Conservation (phyloP, 2,329 filamentous ascomycete species). For the Curvularia eragrostidis region DNA sequence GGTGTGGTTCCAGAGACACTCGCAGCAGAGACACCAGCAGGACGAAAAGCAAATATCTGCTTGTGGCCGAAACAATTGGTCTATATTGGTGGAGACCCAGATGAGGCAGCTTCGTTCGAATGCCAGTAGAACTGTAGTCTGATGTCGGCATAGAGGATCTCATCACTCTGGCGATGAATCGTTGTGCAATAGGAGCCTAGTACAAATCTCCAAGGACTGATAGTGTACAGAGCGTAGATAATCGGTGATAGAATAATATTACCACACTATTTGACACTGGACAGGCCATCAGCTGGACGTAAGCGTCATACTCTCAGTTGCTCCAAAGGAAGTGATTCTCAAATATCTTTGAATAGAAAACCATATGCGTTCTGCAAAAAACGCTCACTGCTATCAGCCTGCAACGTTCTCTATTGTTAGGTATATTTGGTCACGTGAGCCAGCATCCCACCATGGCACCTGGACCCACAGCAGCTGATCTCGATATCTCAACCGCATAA, state of each 20-base stretch:
- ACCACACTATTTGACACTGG: neutral
- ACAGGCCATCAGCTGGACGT: neutral
- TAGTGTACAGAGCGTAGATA: neutral
- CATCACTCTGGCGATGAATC: neutral
- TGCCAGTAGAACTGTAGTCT: constrained; percentile 4
- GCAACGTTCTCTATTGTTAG: neutral
- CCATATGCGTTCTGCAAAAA: neutral
- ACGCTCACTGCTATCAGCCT: neutral
- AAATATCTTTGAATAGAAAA: neutral
- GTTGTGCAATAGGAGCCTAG: neutral
- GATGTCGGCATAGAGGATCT: no score
- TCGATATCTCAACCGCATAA: neutral
- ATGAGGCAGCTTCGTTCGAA: constrained; percentile 9
- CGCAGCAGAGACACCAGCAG: constrained; percentile 14
- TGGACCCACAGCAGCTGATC: neutral
- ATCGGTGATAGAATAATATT: neutral
- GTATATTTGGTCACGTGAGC: constrained; percentile 2
- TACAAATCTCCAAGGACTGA: neutral
- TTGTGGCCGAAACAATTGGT: constrained; percentile 25
- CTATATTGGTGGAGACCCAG: constrained; percentile 14
- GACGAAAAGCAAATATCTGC: constrained; percentile 19
- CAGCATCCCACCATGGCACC: neutral
- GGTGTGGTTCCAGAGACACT: constrained; percentile 30
- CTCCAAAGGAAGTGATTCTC: neutral
- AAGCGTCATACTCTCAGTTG: neutral